Evolutionary conservation across 148 eudicot species (phyloP).

Genomic region (Rhododendron ferrugineum): DNA sequence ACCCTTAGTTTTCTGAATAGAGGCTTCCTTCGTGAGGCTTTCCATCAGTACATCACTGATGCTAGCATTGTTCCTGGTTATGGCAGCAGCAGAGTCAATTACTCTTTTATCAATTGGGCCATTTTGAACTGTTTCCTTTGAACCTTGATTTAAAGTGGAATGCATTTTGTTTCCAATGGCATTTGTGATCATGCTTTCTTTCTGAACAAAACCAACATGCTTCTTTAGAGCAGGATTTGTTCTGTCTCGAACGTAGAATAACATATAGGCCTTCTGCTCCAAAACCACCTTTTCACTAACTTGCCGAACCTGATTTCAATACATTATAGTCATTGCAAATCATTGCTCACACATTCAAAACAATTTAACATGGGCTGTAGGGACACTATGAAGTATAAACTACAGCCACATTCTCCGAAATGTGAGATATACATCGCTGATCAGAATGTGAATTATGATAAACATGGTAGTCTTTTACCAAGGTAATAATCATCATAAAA

Average conservation of each 20-base stretch:
- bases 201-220: slow-evolving; percentile 39
- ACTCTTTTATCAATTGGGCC: slow-evolving; percentile 12
- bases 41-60: slow-evolving; percentile 16
- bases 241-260: slow-evolving; percentile 74
- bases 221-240: slow-evolving; percentile 40
- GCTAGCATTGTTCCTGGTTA: slow-evolving; percentile 12
- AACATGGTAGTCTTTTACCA: background rate
- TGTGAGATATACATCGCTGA: background rate
- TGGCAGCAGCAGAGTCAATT: slow-evolving; percentile 17
- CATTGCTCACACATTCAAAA: background rate
- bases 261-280: slow-evolving; percentile 95
- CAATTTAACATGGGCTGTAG: background rate
- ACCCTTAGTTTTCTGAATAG: slow-evolving; percentile 16
- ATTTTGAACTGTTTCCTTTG: slow-evolving; percentile 22
- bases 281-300: slow-evolving; percentile 70
- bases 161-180: slow-evolving; percentile 33
- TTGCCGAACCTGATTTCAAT: slow-evolving; percentile 56
- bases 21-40: slow-evolving; percentile 17
- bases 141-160: slow-evolving; percentile 17
- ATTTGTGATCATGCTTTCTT: slow-evolving; percentile 31
- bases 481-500: background rate
- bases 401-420: background rate
- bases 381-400: background rate
- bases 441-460: background rate
- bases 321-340: slow-evolving; percentile 1